Base-by-base conservation (phyloP, 2,329 filamentous ascomycete genomes). In the Emergomyces pasteurianus region DNA sequence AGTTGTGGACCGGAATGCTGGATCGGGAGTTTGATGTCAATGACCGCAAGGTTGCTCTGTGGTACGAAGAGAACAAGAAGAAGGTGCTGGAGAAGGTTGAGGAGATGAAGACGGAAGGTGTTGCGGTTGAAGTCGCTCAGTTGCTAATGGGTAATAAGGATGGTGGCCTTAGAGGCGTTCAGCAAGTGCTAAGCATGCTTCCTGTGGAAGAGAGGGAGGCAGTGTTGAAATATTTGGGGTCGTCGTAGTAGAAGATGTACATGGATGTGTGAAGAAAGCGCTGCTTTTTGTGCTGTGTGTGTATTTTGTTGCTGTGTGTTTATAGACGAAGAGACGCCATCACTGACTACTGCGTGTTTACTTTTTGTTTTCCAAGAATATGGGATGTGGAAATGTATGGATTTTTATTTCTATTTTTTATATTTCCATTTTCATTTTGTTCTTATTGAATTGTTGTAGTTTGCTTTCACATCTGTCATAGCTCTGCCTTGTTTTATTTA, bases 21-120 rank as follows among this genome's bases (percentile, higher is more conserved):
- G 74, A 76, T 62, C 77, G 85, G 50, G 83, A 89, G 67, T 95
- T 95, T 74, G 84, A 88, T 60, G 82, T 81, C 62, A 85, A 90
- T 64, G 94, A 99, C 74, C 84, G 84, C 68, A 86, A 86, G 66
- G 94, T 96, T 34, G 90, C 92, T 3, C 83, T 87, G 68, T 99
- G 94, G 94, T 97, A 96, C 73, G 94, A 99, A 81, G 87, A 92
- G 78, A 94, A 97, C 79, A 83, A 90, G 72, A 90, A 92, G 80
- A 78, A 79, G 47, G 85, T 99, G 58, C 83, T 88, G 64, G 83
- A 87, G 64, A 95, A 94, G 83, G 85, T 97, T 34, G 91, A 96
- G 74, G 77, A 80, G 14, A 80, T 97, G 70, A 94, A 90, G 83
- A 82, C 83, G 5, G 89, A 96, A 63, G 82, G 84, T 49, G 81